Base-by-base conservation (phyloP, 2,329 filamentous ascomycete genomes). In the Phaeosphaeria sp. region DNA sequence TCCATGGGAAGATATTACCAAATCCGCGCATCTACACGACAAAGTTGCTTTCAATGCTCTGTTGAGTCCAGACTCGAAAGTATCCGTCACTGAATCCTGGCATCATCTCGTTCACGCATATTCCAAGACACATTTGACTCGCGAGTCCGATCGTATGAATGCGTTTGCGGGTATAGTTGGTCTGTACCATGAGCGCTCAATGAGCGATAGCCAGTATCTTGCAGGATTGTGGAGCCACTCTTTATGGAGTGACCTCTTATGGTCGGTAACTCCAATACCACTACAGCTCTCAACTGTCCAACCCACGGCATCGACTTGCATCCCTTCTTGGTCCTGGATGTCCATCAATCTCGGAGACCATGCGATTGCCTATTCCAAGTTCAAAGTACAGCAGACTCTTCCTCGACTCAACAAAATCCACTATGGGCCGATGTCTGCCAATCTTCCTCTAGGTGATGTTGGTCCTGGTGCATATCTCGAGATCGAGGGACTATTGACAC, bases 291-390 rank as follows among this genome's bases (percentile, higher is more conserved):
- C 15, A 22, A 18, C 3, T 3, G 30, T 13, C 11, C 7, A 36
- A 11, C 13, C 30, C 5, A 36, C 13, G 30, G 30, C 30, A 36
- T 36, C 30, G 11, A 15, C 30, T 17, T 22, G 23, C 11, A 23
- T 39, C 21, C 46, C 46, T 49, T 49, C 46, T 4, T 52, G 50
- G 50, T 52, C 50, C 3, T 52, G 50, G 50, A 52, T 52, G 50
- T 52, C 50, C 6, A 33, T 52, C 20, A 11, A 17, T 13, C 41
- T 52, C n/a, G 50, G 50, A 25, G 20, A 21, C 13, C 21, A 43
- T 18, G 13, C n/a, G 11, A 52, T 52, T 30, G 6, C 17, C 1
- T 27, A 52, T 25, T 22, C 50, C 10, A 44, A 44, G n/a, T 15
- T 30, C 15, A 21, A 11, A 4, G 23, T 52, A 22, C 39, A 44